Evolutionary conservation across 805 yeast genomes (phyloP), one percentile per base, ranked within the genome.

Genomic region (Cyberlindnera veronae): DNA sequence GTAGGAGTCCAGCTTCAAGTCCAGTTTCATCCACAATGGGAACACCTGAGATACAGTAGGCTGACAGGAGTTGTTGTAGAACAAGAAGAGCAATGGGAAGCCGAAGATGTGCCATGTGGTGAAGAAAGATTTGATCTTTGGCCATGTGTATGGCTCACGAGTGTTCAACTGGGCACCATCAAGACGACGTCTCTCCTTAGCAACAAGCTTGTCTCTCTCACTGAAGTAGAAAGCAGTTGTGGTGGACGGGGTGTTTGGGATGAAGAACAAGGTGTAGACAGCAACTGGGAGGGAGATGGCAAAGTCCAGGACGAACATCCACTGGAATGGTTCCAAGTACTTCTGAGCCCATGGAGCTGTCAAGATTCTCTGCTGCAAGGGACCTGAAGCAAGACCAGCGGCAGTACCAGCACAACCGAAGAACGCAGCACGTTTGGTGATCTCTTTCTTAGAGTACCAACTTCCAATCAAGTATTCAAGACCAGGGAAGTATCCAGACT

Each of bases 401-500:
- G n/a, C n/a, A n/a, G n/a, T n/a, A n/a, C n/a, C n/a, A n/a, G n/a
- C n/a, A n/a, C n/a, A n/a, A n/a, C n/a, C n/a, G n/a, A n/a, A n/a
- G n/a, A n/a, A n/a, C n/a, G n/a, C n/a, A n/a, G n/a, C n/a, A n/a
- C n/a, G n/a, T n/a, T n/a, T n/a, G n/a, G n/a, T n/a, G n/a, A n/a
- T n/a, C n/a, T n/a, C n/a, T n/a, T n/a, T n/a, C n/a, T 59, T 55
- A 18, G 61, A 52, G 41, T 63, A 67, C 61, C 67, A 65, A 10
- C 64, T 57, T 1, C 70, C 70, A 51, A 61, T 39, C 29, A 45
- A 27, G 42, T 68, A 71, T 41, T 70, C 74, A 44, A 73, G 50
- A 24, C 76, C 75, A 2, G 77, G 77, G 53, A 72, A 72, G 44
- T 63, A 71, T 0, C 76, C 77, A 14, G 69, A 55, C 41, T 73